A percentile compares a stretch with the other conserved stretches of the same genome.
phyloP scores from a whole-genome alignment of 257 asterid species.

The Scutellaria minor region DNA sequence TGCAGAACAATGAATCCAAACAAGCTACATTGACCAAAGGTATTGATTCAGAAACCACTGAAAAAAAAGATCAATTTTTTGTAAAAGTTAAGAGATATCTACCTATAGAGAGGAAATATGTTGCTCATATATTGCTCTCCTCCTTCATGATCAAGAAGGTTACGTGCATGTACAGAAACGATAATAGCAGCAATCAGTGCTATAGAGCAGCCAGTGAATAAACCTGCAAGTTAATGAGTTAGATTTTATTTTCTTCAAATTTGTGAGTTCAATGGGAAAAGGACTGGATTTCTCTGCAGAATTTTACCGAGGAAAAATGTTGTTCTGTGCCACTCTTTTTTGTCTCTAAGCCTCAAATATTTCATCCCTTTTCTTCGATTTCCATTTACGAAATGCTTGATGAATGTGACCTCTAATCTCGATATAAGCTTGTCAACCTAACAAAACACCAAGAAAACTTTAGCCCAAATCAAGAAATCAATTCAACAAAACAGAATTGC shows the following conservation, averaged over 20 bases:
- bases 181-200: conserved; percentile 58
- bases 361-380: conserved; percentile 68
- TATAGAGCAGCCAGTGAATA: conserved; percentile 70
- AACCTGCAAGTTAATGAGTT: conserved; percentile 48
- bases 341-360: conserved; percentile 50
- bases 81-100: conserved; percentile 38
- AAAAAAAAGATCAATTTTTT: not conserved
- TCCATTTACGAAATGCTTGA: conserved; percentile 71
- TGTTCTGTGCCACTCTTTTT: conserved; percentile 58
- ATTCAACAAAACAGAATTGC: not conserved
- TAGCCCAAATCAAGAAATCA: not conserved
- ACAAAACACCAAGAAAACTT: conserved; percentile 21
- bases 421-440: conserved; percentile 55
- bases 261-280: not conserved
- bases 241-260: not conserved
- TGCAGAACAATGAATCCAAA: conserved; percentile 70
- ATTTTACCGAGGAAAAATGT: conserved; percentile 66
- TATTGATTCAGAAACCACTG: not conserved
- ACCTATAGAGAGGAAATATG: conserved; percentile 88
- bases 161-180: conserved; percentile 49
- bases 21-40: conserved; percentile 47
- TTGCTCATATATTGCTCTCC: conserved; percentile 63
- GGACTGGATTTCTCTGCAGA: not conserved
- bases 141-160: conserved; percentile 53
- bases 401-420: conserved; percentile 57